Percentiles rank a stretch among this genome's conserved stretches.
Conservation (phyloP, 1,284 basidiomycete genomes). For the Phenoliferia sp. region DNA sequence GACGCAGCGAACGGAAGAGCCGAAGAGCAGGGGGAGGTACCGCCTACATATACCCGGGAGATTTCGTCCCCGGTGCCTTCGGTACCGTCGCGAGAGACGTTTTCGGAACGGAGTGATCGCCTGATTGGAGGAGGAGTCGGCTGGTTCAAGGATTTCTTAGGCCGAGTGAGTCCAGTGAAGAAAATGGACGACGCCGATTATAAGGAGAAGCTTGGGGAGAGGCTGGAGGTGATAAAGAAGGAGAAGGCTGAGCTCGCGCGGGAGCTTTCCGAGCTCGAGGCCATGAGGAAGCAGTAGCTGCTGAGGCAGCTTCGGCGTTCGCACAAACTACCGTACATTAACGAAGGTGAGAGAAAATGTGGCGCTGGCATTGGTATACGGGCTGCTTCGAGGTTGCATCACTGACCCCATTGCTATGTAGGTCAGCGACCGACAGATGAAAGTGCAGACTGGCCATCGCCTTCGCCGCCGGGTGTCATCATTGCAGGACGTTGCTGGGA, state of each 20-base stretch:
- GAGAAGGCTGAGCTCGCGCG: slow-evolving; percentile 8
- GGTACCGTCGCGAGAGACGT: slow-evolving; percentile 22
- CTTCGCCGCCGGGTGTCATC: no score
- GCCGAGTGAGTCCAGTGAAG: slow-evolving; percentile 13
- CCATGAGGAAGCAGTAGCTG: not conserved
- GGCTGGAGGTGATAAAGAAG: slow-evolving; percentile 1
- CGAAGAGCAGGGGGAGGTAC: not conserved
- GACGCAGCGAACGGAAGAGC: not conserved
- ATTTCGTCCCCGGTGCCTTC: not conserved
- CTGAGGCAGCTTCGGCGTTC: no score
- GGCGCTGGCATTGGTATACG: no score
- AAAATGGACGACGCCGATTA: slow-evolving; percentile 22
- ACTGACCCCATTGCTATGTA: no score
- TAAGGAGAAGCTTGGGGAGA: slow-evolving; percentile 6
- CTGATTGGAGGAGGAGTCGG: slow-evolving; percentile 8
- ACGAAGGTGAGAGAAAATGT: no score
- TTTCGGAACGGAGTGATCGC: slow-evolving; percentile 26
- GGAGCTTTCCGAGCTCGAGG: slow-evolving; percentile 11
- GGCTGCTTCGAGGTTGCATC: no score
- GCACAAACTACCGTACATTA: no score
- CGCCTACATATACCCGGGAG: slow-evolving; percentile 1
- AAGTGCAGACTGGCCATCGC: no score
- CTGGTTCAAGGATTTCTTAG: slow-evolving; percentile 1
- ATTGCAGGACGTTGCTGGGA: no score
- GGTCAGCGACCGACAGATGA: no score